phyloP scores from a whole-genome alignment of 23 red algal species.

The Cyanidiococcus yangmingshanensis region DNA sequence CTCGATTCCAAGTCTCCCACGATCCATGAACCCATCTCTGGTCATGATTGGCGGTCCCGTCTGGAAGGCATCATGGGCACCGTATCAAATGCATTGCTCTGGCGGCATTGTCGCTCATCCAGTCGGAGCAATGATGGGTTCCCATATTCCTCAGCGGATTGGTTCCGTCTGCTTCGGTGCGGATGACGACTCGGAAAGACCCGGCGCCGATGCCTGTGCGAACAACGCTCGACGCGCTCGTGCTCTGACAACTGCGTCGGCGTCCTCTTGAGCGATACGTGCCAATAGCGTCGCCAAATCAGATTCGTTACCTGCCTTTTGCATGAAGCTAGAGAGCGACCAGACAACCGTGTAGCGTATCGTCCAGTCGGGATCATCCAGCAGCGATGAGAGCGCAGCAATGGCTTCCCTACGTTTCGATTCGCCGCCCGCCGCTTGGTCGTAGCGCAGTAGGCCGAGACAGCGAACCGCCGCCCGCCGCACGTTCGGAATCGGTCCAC shows the following conservation, averaged over 20 bases:
- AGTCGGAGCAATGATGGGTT: no score
- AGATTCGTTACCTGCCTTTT: background rate
- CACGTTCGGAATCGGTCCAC: conserved; percentile 86
- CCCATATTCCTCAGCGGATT: no score
- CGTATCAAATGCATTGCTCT: no score
- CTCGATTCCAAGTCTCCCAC: no score
- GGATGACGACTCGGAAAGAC: no score
- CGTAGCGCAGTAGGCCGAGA: conserved; percentile 32
- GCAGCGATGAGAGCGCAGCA: conserved; percentile 23
- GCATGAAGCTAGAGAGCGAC: background rate
- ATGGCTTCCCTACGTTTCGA: conserved; percentile 7
- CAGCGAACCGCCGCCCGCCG: conserved; percentile 53
- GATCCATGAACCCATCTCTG: no score
- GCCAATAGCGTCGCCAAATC: background rate
- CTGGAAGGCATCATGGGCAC: no score
- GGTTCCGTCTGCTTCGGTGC: no score
- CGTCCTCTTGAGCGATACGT: background rate
- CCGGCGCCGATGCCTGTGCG: no score
- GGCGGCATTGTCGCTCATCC: no score
- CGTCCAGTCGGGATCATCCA: conserved; percentile 56
- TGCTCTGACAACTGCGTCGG: background rate
- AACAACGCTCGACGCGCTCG: background rate
- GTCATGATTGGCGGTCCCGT: no score
- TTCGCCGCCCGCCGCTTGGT: background rate
- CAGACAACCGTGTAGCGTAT: conserved; percentile 61